These are phyloP conservation scores for Aspergillus fijiensis DNA, from an alignment of 2,329 filamentous ascomycete genomes.

Conservation along the genomic window DNA sequence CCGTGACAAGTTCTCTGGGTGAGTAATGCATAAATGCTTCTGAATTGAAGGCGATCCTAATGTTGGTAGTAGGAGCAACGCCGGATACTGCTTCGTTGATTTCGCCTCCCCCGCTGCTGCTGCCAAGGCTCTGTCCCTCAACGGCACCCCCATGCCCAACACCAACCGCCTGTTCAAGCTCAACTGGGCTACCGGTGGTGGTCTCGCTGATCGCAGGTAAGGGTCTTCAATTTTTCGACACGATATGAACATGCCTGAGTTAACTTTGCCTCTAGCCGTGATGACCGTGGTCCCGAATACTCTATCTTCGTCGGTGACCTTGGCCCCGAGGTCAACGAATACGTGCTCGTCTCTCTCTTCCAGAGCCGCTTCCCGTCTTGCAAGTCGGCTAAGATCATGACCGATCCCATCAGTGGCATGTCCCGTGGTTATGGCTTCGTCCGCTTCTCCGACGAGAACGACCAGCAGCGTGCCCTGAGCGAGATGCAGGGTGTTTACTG, in stretches of 20 bases:
- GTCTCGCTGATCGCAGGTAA: slow-evolving; percentile 87
- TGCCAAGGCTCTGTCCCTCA: slow-evolving; percentile 84
- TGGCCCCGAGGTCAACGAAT: slow-evolving; percentile 97
- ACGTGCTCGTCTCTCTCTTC: slow-evolving; percentile 94
- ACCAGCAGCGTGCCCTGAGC: slow-evolving; percentile 90
- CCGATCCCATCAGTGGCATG: slow-evolving; percentile 95
- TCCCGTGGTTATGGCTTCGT: slow-evolving; percentile 98
- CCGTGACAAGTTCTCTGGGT: slow-evolving; percentile 98
- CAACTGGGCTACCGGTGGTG: slow-evolving; percentile 98
- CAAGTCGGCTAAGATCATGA: slow-evolving; percentile 99
- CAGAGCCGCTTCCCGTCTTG: slow-evolving; percentile 93
- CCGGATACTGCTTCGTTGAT: slow-evolving; percentile 98
- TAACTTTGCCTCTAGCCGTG: slow-evolving; percentile 54
- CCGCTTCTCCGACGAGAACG: slow-evolving; percentile 90
- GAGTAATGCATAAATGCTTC: slow-evolving; percentile 38
- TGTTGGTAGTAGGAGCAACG: slow-evolving; percentile 68
- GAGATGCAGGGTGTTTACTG: slow-evolving; percentile 99
- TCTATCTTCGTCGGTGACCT: slow-evolving; percentile 98
- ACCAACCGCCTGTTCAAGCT: slow-evolving; percentile 95
- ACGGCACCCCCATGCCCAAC: slow-evolving; percentile 87
- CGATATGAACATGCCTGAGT: background rate
- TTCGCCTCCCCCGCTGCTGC: slow-evolving; percentile 81
- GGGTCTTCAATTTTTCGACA: slow-evolving; percentile 22
- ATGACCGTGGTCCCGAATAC: slow-evolving; percentile 93
- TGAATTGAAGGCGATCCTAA: slow-evolving; percentile 34